Base-by-base conservation (phyloP, 371 early-diverging fungal species). In the Mortierella polycephala region DNA sequence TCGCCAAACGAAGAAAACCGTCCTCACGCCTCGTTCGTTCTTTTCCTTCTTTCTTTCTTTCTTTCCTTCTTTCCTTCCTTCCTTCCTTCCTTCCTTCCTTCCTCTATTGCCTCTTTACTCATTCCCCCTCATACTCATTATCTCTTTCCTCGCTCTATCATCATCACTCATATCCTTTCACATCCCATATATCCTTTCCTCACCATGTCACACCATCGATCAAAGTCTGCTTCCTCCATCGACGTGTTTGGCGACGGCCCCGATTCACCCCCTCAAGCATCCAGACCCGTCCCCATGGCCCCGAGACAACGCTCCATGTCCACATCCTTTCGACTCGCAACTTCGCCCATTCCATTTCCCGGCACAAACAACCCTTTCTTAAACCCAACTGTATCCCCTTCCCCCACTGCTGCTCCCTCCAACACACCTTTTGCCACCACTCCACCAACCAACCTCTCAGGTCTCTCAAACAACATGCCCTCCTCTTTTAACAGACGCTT, bases 261-360 rank as follows among this genome's bases (percentile, higher is more conserved):
- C 58, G 49, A 54, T 13, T 18, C 12, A 14, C 46, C 57, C n/a
- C 21, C 53, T 13, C n/a, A n/a, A 40, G n/a, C 11, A 14, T 45
- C 12, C 46, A 18, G 42, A 12, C 47, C 57, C 41, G 8, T 49
- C 7, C 37, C 60, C 0, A 46, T 57, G n/a, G 62, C 57, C 37
- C 70, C 73, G 2, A 45, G 80, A 54, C 66, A 55, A 40, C 50
- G 73, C 9, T 79, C 80, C 46, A 72, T 79, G 65, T 79, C 80
- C 1, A 61, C 65, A 2, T 79, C 80, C 49, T 65, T 79, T 45
- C 45, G 65, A 20, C 44, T 73, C n/a, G 56, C 69, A 18, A 71
- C 77, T 37, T 77, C 77, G 8, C 72, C 77, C 23, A 41, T 70
- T n/a, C 18, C 72, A 16, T 68, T 71, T 13, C 46, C 56, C 1